Base-by-base conservation (phyloP, 1,284 basidiomycete genomes). In the Cryptococcus hybrid region DNA sequence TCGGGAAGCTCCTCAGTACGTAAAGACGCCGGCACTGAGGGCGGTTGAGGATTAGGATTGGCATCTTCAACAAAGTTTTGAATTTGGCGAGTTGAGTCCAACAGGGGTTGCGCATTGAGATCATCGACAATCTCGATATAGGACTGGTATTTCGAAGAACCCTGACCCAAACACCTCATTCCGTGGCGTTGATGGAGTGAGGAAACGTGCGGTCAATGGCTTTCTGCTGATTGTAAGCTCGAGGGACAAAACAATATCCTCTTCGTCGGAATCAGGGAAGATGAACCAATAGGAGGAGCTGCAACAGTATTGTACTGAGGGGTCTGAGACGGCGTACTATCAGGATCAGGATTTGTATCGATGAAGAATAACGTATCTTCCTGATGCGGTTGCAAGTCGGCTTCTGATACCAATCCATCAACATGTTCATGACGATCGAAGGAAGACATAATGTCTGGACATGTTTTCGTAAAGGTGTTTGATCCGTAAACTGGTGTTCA, bases 201-300 rank as follows among this genome's bases (percentile, higher is more conserved):
- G 18, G 18, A 18, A 18, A 18, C 18, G 18, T 18, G 18, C 18
- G 18, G 18, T 18, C 30, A 30, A 74, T 66, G 1, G 73, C 67
- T 56, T 65, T 42, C 3, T 68, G 71, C 52, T 72, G 54, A 9
- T 36, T 36, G 42, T 60, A 71, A 24, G 61, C 65, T 9, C 62
- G 59, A 0, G 75, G 75, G 2, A 59, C 61, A 58, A 73, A 42
- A 78, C 59, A 47, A 78, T 75, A 30, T 73, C 59, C 43, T 78
- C 76, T 6, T 73, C 73, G 3, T 71, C 65, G 4, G 66, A 63
- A 1, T 51, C 52, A 3, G 36, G 15, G 52, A 47, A 51, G 52
- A 13, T 11, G 56, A 43, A n/a, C 73, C 66, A 3, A 73, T 51
- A 3, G 66, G 54, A 37, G 45, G 18, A 15, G 54, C 49, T 0